Percentiles rank a stretch among this genome's conserved stretches.
Conservation (phyloP, 169 alveolate genomes). For the Eimeria maxima region DNA sequence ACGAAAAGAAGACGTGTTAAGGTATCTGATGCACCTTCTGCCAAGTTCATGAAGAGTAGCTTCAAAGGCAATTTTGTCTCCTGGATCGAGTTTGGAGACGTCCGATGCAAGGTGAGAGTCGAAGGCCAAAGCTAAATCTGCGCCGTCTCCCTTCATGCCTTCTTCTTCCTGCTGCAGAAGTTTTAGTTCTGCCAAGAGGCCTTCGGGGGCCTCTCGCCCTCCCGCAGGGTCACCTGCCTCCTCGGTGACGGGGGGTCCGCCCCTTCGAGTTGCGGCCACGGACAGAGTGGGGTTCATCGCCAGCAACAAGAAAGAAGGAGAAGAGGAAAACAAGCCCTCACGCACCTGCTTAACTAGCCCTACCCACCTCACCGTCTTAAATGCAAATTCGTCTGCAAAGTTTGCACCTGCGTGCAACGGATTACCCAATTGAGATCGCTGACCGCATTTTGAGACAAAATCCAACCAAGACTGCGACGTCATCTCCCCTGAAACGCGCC, state of each 20-base stretch:
- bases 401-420: slow-evolving; percentile 1
- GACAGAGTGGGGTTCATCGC: slow-evolving; percentile 69
- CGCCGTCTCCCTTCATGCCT: slow-evolving; percentile 79
- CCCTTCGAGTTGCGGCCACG: neutral
- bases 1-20: neutral
- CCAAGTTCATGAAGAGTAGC: slow-evolving; percentile 71
- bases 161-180: slow-evolving; percentile 22
- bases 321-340: slow-evolving; percentile 55
- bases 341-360: slow-evolving; percentile 71
- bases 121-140: slow-evolving; percentile 76
- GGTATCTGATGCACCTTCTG: slow-evolving; percentile 56
- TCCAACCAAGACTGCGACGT: slow-evolving; percentile 20
- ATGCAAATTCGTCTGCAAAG: slow-evolving; percentile 51
- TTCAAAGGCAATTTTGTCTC: slow-evolving; percentile 66
- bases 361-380: slow-evolving; percentile 52
- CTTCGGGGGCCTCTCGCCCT: neutral
- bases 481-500: neutral
- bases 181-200: neutral
- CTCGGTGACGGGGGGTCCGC: neutral
- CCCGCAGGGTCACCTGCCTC: neutral
- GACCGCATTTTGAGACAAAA: slow-evolving; percentile 3
- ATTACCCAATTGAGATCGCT: neutral
- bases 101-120: slow-evolving; percentile 12
- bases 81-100: slow-evolving; percentile 46
- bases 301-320: slow-evolving; percentile 43